These are phyloP conservation scores for Dactylellina parvicollis DNA, from an alignment of 2,329 filamentous ascomycete species.

Conservation along the genomic window DNA sequence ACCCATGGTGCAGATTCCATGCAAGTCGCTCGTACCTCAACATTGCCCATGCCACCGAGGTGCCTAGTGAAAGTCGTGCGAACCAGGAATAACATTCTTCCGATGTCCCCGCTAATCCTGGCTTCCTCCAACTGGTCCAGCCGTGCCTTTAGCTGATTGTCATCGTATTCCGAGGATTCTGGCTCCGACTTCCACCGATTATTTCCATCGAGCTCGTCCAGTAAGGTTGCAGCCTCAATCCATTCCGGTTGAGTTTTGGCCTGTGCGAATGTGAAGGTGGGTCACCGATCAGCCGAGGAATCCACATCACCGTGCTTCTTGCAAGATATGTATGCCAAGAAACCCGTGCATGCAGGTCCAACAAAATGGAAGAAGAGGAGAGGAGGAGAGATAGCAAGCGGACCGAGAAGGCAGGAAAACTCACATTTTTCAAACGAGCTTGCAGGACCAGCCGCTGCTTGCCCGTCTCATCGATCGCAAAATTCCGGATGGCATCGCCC, in stretches of 20 bases:
- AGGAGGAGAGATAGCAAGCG: not conserved
- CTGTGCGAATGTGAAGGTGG: slow-evolving; percentile 61
- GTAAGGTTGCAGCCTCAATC: slow-evolving; percentile 76
- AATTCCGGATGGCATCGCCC: slow-evolving; percentile 40
- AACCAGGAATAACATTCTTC: slow-evolving; percentile 80
- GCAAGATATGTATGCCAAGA: slow-evolving; percentile 37
- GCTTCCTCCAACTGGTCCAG: slow-evolving; percentile 79
- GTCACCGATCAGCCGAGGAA: slow-evolving; percentile 42
- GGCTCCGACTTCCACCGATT: slow-evolving; percentile 80
- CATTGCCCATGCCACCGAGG: slow-evolving; percentile 85
- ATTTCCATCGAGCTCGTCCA: slow-evolving; percentile 82
- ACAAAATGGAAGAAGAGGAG: slow-evolving; percentile 3
- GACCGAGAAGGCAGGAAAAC: slow-evolving; percentile 3
- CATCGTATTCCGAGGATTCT: slow-evolving; percentile 76
- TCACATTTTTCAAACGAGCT: slow-evolving; percentile 50
- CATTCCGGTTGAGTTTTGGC: slow-evolving; percentile 77
- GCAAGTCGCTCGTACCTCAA: slow-evolving; percentile 62
- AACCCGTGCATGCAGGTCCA: slow-evolving; percentile 24
- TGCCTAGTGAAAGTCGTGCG: slow-evolving; percentile 82
- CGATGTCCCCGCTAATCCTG: slow-evolving; percentile 75
- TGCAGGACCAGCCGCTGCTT: slow-evolving; percentile 50
- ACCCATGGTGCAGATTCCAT: not conserved
- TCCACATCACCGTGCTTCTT: slow-evolving; percentile 30
- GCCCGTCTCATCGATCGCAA: slow-evolving; percentile 47
- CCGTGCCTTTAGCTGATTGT: slow-evolving; percentile 74